Evolutionary conservation across 805 yeast species (phyloP), one percentile per base, ranked within the genome.

Genomic region (Jamesozyma gamospora): DNA sequence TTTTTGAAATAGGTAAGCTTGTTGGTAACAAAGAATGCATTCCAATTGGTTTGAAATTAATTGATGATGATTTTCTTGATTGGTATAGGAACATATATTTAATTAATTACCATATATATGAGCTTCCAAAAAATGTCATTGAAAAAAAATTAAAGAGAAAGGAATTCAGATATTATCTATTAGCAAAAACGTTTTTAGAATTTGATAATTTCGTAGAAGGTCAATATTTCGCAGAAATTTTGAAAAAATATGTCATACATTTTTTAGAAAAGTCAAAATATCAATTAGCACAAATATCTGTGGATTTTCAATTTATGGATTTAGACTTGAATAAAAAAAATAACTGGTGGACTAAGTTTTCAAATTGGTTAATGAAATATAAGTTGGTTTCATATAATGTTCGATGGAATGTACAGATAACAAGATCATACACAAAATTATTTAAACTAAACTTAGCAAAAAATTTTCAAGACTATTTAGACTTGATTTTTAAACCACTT

Each of bases 331-430:
- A 16, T 24, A 34, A 42, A 8, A 36, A 45, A 1, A 40, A 42
- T 8, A 46, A 45, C 37, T 58, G 60, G 60, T 66, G 69, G 69
- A 32, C 41, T 0, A 51, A 56, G 13, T 56, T 66, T 31, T 46
- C 66, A 1, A 39, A 51, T 15, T 65, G 69, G 69, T 42, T 65
- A 7, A 47, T 54, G 8, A 57, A 52, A 40, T 60, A 67, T 53
- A 59, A 61, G 41, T 45, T 66, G 10, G 55, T 65, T 1, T 64
- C 69, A 24, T 62, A 64, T 37, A 66, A 66, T 37, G 55, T 65
- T 12, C 61, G 63, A 15, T 66, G 69, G 69, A 53, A 60, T 27
- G 52, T 66, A 4, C 55, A 60, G 35, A 48, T 65, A 3, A 51
- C 60, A 24, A 56, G 69, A 41, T 48, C 51, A 34, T 65, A 53